A percentile compares a stretch with the other conserved stretches of the same genome.
Evolutionary conservation across 1,284 basidiomycete genomes (phyloP).

Genomic region (Tylopilus orsonianus): DNA sequence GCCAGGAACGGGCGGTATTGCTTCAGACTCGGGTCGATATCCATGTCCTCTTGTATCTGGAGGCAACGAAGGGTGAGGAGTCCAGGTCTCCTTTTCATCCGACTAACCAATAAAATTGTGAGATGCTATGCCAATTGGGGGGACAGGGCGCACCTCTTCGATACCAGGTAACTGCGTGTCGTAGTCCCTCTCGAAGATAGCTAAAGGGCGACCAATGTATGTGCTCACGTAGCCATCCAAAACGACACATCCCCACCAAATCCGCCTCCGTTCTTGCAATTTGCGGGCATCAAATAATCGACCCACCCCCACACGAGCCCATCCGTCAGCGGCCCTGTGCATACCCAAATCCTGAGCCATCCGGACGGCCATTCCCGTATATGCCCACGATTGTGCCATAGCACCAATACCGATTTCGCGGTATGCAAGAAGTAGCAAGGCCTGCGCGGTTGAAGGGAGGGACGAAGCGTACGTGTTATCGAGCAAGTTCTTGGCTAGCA

Average conservation of each 20-base stretch:
- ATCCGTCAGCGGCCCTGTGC: slow-evolving; percentile 79
- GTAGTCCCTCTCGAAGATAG: slow-evolving; percentile 79
- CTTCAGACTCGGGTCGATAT: slow-evolving; percentile 21
- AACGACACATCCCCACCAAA: slow-evolving; percentile 80
- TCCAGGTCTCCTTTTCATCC: slow-evolving; percentile 66
- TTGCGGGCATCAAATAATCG: slow-evolving; percentile 64
- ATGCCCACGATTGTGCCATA: slow-evolving; percentile 85
- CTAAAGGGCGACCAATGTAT: slow-evolving; percentile 78
- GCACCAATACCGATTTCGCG: slow-evolving; percentile 84
- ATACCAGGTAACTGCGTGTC: slow-evolving; percentile 70
- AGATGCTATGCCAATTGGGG: background rate
- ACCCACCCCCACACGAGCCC: slow-evolving; percentile 54
- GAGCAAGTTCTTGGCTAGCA: slow-evolving; percentile 68
- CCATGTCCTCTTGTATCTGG: slow-evolving; percentile 34
- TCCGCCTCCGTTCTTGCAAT: slow-evolving; percentile 70
- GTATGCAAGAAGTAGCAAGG: slow-evolving; percentile 76
- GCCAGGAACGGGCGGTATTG: slow-evolving; percentile 41
- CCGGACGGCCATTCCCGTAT: slow-evolving; percentile 74
- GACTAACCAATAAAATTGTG: slow-evolving; percentile 34
- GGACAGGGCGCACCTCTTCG: slow-evolving; percentile 51
- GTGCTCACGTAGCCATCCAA: slow-evolving; percentile 82
- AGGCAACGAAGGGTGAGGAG: slow-evolving; percentile 40
- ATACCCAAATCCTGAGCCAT: slow-evolving; percentile 88
- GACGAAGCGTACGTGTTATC: slow-evolving; percentile 64
- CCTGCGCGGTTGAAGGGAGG: slow-evolving; percentile 70